These are phyloP conservation scores for Alternaria consortialis DNA, from an alignment of 2,329 filamentous ascomycete species.

Conservation along the genomic window DNA sequence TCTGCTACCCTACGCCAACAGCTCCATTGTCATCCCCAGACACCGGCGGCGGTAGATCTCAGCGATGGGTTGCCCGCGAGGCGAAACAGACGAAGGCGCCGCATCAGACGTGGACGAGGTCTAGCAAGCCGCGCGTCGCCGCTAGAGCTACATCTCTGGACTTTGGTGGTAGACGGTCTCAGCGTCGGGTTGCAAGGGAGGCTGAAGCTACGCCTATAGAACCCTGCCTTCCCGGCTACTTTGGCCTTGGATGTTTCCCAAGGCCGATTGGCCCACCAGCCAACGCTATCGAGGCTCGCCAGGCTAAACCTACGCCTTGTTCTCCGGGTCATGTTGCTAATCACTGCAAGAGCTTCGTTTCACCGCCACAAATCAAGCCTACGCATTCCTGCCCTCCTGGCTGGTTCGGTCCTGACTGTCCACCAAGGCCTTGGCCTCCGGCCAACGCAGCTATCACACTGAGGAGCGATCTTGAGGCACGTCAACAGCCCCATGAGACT, in stretches of 20 bases:
- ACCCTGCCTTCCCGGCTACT: no score
- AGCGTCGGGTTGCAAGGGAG: background rate
- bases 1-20: background rate
- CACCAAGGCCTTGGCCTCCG: background rate
- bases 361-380: background rate
- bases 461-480: no score
- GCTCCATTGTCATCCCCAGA: background rate
- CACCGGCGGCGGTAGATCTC: background rate
- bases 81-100: background rate
- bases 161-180: background rate
- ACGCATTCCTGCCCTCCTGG: background rate
- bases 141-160: background rate
- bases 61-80: background rate
- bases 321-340: background rate
- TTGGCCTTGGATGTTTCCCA: background rate
- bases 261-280: background rate
- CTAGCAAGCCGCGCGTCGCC: no score
- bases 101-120: no score
- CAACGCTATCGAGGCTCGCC: background rate
- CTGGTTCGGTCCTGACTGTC: background rate
- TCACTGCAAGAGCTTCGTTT: background rate
- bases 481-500: rapidly evolving
- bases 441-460: background rate
- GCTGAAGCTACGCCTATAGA: background rate
- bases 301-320: background rate